Evolutionary conservation across 108 stramenopile species (phyloP).

Genomic region (Fistulifera pelliculosa): DNA sequence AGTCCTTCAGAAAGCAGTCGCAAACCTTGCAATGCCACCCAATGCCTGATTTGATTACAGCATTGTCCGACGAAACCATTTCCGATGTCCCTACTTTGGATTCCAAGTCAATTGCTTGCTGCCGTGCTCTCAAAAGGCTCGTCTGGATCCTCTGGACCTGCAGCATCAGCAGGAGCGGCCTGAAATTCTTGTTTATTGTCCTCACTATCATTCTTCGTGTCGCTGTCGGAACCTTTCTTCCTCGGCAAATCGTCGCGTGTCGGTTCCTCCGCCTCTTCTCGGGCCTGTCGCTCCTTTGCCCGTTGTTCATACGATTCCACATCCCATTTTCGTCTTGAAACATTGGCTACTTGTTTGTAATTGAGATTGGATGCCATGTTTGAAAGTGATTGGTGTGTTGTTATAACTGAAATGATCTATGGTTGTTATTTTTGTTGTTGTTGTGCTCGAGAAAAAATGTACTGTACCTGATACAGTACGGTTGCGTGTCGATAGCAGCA

Average conservation of each 20-base stretch:
- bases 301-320: conserved; percentile 74
- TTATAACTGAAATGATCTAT: no score
- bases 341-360: conserved; percentile 69
- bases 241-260: neutral
- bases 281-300: conserved; percentile 62
- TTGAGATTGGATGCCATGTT: conserved; percentile 36
- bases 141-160: conserved; percentile 78
- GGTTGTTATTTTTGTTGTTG: no score
- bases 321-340: conserved; percentile 91
- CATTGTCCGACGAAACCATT: conserved; percentile 55
- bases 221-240: neutral
- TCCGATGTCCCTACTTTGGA: conserved; percentile 82
- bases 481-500: no score
- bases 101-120: conserved; percentile 48
- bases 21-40: conserved; percentile 96
- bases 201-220: conserved; percentile 9
- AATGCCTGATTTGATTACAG: conserved; percentile 64
- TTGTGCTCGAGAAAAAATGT: no score
- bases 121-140: conserved; percentile 74
- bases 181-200: conserved; percentile 77
- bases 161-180: conserved; percentile 62
- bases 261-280: conserved; percentile 5
- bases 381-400: no score
- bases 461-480: no score
- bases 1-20: conserved; percentile 92